Evolutionary conservation across 148 eudicot genomes (phyloP), one percentile per base, ranked within the genome.

Genomic region (Heliosperma pusillum): DNA sequence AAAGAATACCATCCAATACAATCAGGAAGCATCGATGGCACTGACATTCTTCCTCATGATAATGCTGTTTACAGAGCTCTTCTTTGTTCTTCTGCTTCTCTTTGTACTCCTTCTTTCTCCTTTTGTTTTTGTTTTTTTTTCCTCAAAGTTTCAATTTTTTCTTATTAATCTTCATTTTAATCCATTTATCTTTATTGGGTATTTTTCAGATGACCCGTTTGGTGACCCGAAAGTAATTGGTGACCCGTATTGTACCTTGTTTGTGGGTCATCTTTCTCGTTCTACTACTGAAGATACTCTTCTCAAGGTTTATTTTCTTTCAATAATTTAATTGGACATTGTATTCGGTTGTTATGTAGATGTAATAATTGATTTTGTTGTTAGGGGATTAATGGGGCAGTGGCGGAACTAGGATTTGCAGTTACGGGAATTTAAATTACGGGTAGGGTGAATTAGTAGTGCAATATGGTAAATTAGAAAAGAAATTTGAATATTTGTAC

Each of bases 21-120:
- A 85, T 87, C 96, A 5, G 97, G 98, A 15, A 95, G 98, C 82
- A 95, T 95, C 55, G 98, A 95, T 70, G 98, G 97, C 74, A 95
- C 96, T 19, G 98, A 95, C 77, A 84, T 81, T 81, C 93, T 86
- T 50, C 98, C 98, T 21, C 98, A 95, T 66, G 98, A 95, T 77
- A 92, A 90, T 75, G 98, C 88, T 60, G 74, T 88, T 56, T 95
- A 86, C 77, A 79, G 98, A 80, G 98, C 98, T 75, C 89, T 85
- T 72, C 90, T 92, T 17, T 92, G 97, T 75, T 92, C 98, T 68
- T 87, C 89, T 25, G 93, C 98, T 19, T 81, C 83, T 85, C 92
- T 95, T 33, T 95, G 98, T 94, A 87, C 24, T 17, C 29, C 36
- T 40, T 57, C 55, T 40, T 27, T 9, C n/a, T 71, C 29, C n/a